Evolutionary conservation across 2,329 filamentous ascomycete genomes (phyloP).

Genomic region (Aspergillus udagawae): DNA sequence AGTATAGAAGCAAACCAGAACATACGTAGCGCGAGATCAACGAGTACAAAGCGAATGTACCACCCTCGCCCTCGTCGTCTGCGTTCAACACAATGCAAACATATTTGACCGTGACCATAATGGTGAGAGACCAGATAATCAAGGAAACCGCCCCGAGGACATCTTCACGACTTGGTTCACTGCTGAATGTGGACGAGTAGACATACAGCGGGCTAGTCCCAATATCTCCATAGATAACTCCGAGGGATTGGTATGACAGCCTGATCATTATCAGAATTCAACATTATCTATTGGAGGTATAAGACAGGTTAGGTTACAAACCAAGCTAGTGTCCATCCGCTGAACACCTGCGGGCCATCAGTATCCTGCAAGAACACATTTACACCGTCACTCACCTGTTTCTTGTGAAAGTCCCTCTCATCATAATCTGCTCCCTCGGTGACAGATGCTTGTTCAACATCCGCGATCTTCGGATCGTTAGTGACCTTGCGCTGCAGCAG

Average conservation of each 20-base stretch:
- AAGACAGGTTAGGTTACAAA: background rate
- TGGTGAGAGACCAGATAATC: constrained; percentile 52
- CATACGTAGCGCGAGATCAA: constrained; percentile 50
- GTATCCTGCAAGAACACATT: background rate
- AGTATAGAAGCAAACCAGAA: background rate
- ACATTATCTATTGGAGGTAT: background rate
- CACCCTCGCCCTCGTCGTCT: constrained; percentile 56
- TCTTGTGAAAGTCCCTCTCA: background rate
- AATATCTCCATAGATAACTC: constrained; percentile 59
- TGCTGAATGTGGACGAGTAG: constrained; percentile 51
- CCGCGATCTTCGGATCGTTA: background rate
- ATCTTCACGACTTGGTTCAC: constrained; percentile 43
- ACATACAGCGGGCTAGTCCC: constrained; percentile 57
- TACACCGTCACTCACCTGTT: background rate
- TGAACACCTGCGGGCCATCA: background rate
- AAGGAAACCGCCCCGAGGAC: constrained; percentile 53
- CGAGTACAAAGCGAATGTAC: constrained; percentile 53
- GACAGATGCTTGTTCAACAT: background rate
- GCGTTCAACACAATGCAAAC: constrained; percentile 50
- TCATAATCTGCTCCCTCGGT: background rate
- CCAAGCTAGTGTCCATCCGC: background rate
- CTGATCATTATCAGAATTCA: constrained; percentile 12
- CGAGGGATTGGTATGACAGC: constrained; percentile 54
- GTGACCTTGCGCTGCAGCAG: background rate
- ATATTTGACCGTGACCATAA: constrained; percentile 58